phyloP scores from a whole-genome alignment of 2,329 filamentous ascomycete genomes.

The Aspergillus proliferans region DNA sequence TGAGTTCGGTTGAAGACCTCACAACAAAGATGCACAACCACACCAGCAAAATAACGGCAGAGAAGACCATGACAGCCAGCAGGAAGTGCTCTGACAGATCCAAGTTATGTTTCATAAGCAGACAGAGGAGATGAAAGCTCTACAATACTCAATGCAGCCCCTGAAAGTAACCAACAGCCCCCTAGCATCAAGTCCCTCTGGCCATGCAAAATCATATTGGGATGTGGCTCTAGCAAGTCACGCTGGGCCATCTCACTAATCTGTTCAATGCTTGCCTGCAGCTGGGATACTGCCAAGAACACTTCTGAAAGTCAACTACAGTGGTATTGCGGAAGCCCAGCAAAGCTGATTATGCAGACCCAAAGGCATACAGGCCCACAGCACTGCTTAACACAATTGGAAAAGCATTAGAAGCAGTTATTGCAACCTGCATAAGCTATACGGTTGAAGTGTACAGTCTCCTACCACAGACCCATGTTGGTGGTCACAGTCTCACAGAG shows the following conservation, averaged over 20 bases:
- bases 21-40: too few species aligned
- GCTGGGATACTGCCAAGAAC: constrained; percentile 1
- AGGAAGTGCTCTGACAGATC: too few species aligned
- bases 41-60: too few species aligned
- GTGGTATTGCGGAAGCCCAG: constrained; percentile 16
- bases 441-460: constrained; percentile 7
- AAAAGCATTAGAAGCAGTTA: constrained; percentile 13
- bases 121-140: too few species aligned
- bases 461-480: constrained; percentile 1
- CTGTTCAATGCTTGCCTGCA: constrained; percentile 3
- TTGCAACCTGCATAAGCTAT: constrained; percentile 11
- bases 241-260: neutral
- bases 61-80: too few species aligned
- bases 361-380: constrained; percentile 13
- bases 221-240: too few species aligned
- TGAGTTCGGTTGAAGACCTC: too few species aligned
- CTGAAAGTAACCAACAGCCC: too few species aligned
- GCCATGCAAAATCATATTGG: too few species aligned
- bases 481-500: constrained; percentile 1
- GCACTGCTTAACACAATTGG: constrained; percentile 11
- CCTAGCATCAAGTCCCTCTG: too few species aligned
- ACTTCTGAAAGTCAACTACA: constrained; percentile 3
- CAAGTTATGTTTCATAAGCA: too few species aligned
- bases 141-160: too few species aligned
- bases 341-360: constrained; percentile 12